phyloP scores from a whole-genome alignment of 306 rosid genomes.

The Castanospermum australe region DNA sequence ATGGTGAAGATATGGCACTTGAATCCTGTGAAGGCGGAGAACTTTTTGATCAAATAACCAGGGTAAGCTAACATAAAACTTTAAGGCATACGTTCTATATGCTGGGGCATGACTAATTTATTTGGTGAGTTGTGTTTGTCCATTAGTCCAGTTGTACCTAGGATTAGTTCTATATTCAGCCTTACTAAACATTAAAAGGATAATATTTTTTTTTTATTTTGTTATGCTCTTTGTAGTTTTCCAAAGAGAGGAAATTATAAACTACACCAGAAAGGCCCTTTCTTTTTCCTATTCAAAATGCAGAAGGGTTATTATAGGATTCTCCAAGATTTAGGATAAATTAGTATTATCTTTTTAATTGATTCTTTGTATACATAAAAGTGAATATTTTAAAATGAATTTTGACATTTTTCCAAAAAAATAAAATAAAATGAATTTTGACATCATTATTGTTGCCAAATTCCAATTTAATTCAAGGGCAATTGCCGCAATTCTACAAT shows the following conservation, averaged over 20 bases:
- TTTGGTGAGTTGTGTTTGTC: neutral
- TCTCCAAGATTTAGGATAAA: neutral
- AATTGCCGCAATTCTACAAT: neutral
- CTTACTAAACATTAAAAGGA: neutral
- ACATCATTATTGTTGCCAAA: neutral
- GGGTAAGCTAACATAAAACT: conserved; percentile 62
- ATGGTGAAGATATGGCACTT: conserved; percentile 90
- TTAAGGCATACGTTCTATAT: conserved; percentile 8
- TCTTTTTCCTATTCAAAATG: neutral
- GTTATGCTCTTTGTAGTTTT: neutral
- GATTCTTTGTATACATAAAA: neutral
- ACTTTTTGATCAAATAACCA: conserved; percentile 96
- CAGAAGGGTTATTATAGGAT: neutral
- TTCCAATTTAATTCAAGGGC: neutral
- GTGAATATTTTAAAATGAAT: neutral
- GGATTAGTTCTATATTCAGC: neutral
- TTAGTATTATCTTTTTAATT: neutral
- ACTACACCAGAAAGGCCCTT: neutral
- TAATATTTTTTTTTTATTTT: neutral
- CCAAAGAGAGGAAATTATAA: conserved; percentile 9
- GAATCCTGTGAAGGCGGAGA: conserved; percentile 99
- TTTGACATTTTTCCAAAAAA: neutral
- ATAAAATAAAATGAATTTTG: neutral
- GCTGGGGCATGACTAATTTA: conserved; percentile 17
- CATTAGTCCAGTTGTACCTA: neutral